Base-by-base conservation (phyloP, 208 protist genomes). In the Crithidia mellificae region DNA sequence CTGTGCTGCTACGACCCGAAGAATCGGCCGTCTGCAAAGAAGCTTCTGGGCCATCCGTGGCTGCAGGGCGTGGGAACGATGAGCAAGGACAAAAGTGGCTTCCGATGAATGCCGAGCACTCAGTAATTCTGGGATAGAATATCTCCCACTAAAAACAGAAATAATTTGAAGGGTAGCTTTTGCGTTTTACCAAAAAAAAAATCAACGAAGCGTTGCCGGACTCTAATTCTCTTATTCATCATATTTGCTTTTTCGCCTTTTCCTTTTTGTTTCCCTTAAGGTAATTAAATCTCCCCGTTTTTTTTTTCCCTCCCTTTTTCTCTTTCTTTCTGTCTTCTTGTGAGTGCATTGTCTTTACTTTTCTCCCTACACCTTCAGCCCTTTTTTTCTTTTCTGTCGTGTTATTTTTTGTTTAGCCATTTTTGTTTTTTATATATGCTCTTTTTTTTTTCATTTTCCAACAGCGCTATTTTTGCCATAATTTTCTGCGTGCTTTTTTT, bases 21-120 rank as follows among this genome's bases (percentile, higher is more conserved):
- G 36, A 34, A 78, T n/a, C 84, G 89, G 0, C 81, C 80, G 14
- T 81, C 79, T 0, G 85, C 85, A 17, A 63, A 64, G 39, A 73
- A 84, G 30, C 51, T 94, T 58, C 74, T 92, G 27, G 34, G 49
- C 2, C 85, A 94, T 57, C 54, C 43, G 41, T 94, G 85, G 85
- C 50, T 94, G 39, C 56, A 39, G 8, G 76, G 77, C 6, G 50
- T 84, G 4, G 29, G 30, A 22, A 68, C 43, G 17, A 14, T 46
- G 0, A n/a, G 29, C 25, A 63, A 63, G 39, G 36, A 63, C 22
- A 29, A 49, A 12, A 47, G 36, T 11, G 43, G 43, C 27, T 64
- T 43, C 49, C 25, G 55, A 30, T 61, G 59, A 55, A 36, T 50
- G 50, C 27, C n/a, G n/a, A n/a, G n/a, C n/a, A n/a, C n/a, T n/a